Percentiles rank a stretch among this genome's conserved stretches.
These are phyloP conservation scores for Viridothelium virens DNA, from an alignment of 495 filamentous ascomycete species.

Conservation along the genomic window DNA sequence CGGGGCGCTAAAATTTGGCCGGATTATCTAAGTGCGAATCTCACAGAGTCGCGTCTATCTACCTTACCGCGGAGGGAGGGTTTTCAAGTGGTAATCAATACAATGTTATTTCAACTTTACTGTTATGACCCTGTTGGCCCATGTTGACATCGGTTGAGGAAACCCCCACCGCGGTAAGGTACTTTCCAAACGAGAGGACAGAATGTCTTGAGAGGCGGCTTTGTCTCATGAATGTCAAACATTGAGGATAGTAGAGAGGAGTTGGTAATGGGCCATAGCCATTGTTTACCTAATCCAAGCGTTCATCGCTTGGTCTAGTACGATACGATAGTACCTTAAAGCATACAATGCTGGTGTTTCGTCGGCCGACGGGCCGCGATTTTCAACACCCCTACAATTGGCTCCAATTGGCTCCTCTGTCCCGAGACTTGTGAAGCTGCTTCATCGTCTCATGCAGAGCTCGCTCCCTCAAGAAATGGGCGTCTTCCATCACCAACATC, in stretches of 20 bases:
- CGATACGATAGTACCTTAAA: background rate
- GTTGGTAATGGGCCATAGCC: background rate
- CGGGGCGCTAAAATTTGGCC: background rate
- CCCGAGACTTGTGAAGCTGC: background rate
- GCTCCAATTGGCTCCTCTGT: background rate
- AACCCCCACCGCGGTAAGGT: too few relatives aligned
- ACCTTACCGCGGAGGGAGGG: background rate
- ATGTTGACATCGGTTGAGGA: too few relatives aligned
- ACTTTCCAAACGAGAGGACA: background rate
- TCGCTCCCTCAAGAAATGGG: background rate
- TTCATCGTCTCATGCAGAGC: background rate
- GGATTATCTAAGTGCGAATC: background rate
- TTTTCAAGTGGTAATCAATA: too few relatives aligned
- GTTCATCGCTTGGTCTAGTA: background rate
- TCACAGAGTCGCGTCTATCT: background rate
- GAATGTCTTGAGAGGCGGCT: background rate
- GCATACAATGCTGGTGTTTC: background rate
- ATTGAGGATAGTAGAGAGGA: background rate
- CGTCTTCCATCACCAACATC: background rate
- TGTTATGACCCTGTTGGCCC: too few relatives aligned
- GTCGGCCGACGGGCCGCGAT: background rate
- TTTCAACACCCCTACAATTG: background rate
- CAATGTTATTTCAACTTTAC: too few relatives aligned
- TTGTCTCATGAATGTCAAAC: background rate
- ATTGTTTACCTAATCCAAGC: background rate